Evolutionary conservation across 352 stramenopile species (phyloP).

Genomic region (Pythium phragmitis): DNA sequence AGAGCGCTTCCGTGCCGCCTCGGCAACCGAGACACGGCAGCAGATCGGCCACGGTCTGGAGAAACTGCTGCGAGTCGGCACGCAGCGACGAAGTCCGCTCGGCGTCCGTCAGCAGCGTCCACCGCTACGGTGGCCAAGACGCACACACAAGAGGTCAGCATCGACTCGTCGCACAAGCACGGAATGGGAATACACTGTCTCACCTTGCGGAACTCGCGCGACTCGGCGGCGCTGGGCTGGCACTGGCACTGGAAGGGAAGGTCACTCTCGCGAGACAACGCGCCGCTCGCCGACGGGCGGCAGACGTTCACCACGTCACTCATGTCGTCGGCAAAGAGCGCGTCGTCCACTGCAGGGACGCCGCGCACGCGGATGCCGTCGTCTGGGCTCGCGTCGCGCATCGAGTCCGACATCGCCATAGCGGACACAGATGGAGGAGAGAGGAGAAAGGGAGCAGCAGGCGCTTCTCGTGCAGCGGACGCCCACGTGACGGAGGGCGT

Average conservation of each 20-base stretch:
- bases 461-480: background rate
- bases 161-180: background rate
- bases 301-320: conserved; percentile 19
- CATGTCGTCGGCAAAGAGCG: conserved; percentile 23
- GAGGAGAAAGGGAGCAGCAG: background rate
- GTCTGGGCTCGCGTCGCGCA: conserved; percentile 36
- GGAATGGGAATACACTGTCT: background rate
- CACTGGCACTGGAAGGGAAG: conserved; percentile 45
- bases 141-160: background rate
- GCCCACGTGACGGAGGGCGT: too few species aligned
- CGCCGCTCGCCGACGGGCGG: conserved; percentile 4
- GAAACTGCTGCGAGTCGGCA: conserved; percentile 63
- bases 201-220: conserved; percentile 84
- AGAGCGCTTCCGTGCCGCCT: conserved; percentile 75
- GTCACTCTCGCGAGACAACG: conserved; percentile 23
- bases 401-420: conserved; percentile 41
- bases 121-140: conserved; percentile 41
- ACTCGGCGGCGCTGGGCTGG: conserved; percentile 65
- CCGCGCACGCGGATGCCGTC: conserved; percentile 33
- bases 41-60: conserved; percentile 70
- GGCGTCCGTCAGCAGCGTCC: conserved; percentile 73
- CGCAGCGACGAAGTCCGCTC: conserved; percentile 69
- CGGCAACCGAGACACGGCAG: conserved; percentile 77
- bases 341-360: conserved; percentile 18
- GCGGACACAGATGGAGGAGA: background rate